Percentiles rank a stretch among this genome's conserved stretches.
Evolutionary conservation across 106 monocot species (phyloP).

Genomic region (Platanthera guangdongensis): DNA sequence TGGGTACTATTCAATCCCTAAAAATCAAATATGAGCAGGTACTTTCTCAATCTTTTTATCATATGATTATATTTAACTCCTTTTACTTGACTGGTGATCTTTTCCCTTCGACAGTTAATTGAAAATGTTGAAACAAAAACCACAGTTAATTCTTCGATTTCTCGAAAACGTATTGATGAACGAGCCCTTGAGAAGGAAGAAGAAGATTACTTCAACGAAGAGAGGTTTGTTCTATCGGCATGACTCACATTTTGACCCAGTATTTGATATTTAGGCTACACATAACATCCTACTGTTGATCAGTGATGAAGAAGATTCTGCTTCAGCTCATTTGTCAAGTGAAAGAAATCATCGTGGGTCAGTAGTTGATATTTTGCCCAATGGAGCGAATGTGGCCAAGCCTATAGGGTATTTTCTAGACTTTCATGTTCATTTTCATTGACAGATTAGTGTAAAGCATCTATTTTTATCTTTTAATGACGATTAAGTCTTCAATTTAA

Average conservation of each 20-base stretch:
- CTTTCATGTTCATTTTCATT: neutral
- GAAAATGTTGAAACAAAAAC: constrained; percentile 49
- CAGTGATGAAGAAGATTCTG: constrained; percentile 76
- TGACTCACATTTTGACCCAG: neutral
- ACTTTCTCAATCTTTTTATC: neutral
- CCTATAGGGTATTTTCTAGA: constrained; percentile 28
- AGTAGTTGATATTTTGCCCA: constrained; percentile 24
- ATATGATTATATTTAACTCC: neutral
- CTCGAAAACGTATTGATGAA: constrained; percentile 60
- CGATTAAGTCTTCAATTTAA: neutral
- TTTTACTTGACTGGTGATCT: neutral
- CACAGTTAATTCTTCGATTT: constrained; percentile 12
- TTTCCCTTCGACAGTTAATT: constrained; percentile 32
- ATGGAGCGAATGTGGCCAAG: constrained; percentile 31
- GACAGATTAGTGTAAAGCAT: neutral
- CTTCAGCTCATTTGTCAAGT: constrained; percentile 20
- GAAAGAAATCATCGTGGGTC: constrained; percentile 18
- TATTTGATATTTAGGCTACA: neutral
- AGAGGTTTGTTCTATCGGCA: constrained; percentile 41
- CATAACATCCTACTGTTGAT: neutral
- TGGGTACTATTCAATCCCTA: constrained; percentile 55
- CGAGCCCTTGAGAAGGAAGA: constrained; percentile 94
- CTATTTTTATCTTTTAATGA: neutral
- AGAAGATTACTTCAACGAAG: constrained; percentile 94
- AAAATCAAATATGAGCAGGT: constrained; percentile 97